Base-by-base conservation (phyloP, 163 green algal species). In the Scenedesmus sp. region DNA sequence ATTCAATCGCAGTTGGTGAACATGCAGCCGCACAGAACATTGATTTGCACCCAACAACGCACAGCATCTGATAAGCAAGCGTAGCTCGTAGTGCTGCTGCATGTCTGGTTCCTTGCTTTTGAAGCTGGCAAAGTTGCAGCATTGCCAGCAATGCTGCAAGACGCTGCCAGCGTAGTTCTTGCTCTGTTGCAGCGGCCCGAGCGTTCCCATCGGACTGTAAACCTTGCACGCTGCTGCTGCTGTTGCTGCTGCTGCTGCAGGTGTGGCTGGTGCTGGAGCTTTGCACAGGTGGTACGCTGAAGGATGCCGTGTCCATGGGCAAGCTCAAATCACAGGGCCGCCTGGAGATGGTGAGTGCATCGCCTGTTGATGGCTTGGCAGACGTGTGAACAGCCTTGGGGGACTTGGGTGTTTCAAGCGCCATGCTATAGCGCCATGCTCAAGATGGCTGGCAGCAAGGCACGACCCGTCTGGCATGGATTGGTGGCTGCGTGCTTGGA, bases 221-320 rank as follows among this genome's bases (percentile, higher is more conserved):
- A 10, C 7, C 15, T n/a, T 53, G 73, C 43, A 43, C 16, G 5
- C n/a, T 84, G 78, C 20, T 61, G 53, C 35, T n/a, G 37, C 49
- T 86, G 81, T 49, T 61, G 33, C 22, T 88, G 83, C 70, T 81
- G 70, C 70, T 40, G 65, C 30, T 85, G 44, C 72, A 90, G 85
- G 85, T 90, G 72, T 90, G 85, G 85, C 46, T 90, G 22, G 51
- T 84, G 65, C 43, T 90, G 46, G 85, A 90, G 85, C 46, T 90
- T 72, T 90, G 85, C 85, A 53, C 46, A 16, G 85, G 65, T 3
- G 85, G 85, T 37, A 85, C 85, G 26, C 72, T 90, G 49, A 90
- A 90, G 85, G 85, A 90, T 56, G 85, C 85, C 12, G 72, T 90
- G 44, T 53, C 85, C 16, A 22, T 37, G 20, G 72, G 85, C 33